phyloP scores from a whole-genome alignment of 2,329 filamentous ascomycete genomes.

The Seiridium unicorne region DNA sequence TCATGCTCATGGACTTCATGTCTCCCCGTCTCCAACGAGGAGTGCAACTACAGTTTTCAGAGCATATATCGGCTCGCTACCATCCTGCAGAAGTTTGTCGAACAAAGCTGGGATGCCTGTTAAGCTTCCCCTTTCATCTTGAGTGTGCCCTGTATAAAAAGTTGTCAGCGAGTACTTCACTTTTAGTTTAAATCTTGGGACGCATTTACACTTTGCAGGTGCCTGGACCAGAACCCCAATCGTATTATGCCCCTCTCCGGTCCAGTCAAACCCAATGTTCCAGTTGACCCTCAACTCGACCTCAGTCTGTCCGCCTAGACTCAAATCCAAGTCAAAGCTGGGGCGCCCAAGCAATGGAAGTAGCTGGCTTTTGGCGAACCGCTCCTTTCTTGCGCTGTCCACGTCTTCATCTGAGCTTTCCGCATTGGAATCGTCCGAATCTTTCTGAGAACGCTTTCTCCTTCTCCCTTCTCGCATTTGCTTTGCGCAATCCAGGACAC shows the following conservation, averaged over 20 bases:
- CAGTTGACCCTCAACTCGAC: conserved; percentile 54
- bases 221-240: conserved; percentile 54
- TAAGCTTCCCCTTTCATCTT: conserved; percentile 55
- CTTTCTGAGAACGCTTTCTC: conserved; percentile 11
- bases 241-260: conserved; percentile 64
- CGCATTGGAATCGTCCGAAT: conserved; percentile 7
- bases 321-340: conserved; percentile 42
- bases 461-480: conserved; percentile 24
- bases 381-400: conserved; percentile 14
- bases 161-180: neutral
- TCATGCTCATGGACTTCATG: neutral
- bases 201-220: conserved; percentile 61
- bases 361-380: conserved; percentile 41
- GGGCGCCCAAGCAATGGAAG: conserved; percentile 53
- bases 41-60: conserved; percentile 61
- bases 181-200: no score
- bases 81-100: conserved; percentile 53
- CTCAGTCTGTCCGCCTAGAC: conserved; percentile 18
- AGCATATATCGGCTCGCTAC: conserved; percentile 54
- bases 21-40: conserved; percentile 41
- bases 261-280: conserved; percentile 69
- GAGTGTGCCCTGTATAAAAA: conserved; percentile 51
- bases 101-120: conserved; percentile 60
- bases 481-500: conserved; percentile 26
- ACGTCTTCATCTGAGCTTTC: conserved; percentile 20